Evolutionary conservation across 129 eudicot species (phyloP).

Genomic region (Centella asiatica): DNA sequence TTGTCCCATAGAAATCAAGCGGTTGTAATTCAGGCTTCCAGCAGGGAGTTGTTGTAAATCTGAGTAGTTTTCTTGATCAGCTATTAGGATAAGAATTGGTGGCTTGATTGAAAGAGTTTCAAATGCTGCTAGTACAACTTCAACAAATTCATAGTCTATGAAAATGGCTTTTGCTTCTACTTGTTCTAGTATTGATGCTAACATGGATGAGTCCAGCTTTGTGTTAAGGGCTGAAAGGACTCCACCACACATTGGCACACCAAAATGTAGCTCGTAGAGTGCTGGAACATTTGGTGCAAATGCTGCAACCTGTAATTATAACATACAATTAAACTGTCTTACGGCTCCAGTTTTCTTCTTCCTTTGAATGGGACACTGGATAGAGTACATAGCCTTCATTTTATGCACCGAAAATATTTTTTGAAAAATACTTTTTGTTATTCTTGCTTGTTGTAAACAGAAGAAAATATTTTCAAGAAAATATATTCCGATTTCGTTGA

Average conservation of each 20-base stretch:
- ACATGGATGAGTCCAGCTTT: conserved; percentile 32
- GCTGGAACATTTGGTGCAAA: conserved; percentile 56
- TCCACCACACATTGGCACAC: conserved; percentile 68
- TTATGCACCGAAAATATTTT: too few species aligned
- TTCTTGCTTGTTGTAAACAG: too few species aligned
- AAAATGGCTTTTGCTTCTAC: conserved; percentile 39
- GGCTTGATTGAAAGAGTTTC: conserved; percentile 12
- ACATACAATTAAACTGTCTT: too few species aligned
- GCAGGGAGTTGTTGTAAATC: not conserved
- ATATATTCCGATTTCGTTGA: too few species aligned
- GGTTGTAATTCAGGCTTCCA: conserved; percentile 24
- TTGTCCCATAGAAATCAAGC: conserved; percentile 37
- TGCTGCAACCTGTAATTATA: conserved; percentile 44
- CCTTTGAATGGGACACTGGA: too few species aligned
- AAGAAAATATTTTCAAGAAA: too few species aligned
- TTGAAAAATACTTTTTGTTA: too few species aligned
- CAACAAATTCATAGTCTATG: conserved; percentile 30
- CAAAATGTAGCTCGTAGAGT: conserved; percentile 69
- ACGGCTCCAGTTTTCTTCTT: too few species aligned
- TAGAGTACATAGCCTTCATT: too few species aligned
- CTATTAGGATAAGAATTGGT: conserved; percentile 26
- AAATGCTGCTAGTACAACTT: conserved; percentile 26
- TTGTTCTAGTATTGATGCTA: conserved; percentile 34
- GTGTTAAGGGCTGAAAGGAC: conserved; percentile 54
- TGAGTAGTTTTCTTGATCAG: not conserved